A percentile compares a stretch with the other conserved stretches of the same genome.
These are phyloP conservation scores for Ophiostoma montium DNA, from an alignment of 2,329 filamentous ascomycete species.

Conservation along the genomic window DNA sequence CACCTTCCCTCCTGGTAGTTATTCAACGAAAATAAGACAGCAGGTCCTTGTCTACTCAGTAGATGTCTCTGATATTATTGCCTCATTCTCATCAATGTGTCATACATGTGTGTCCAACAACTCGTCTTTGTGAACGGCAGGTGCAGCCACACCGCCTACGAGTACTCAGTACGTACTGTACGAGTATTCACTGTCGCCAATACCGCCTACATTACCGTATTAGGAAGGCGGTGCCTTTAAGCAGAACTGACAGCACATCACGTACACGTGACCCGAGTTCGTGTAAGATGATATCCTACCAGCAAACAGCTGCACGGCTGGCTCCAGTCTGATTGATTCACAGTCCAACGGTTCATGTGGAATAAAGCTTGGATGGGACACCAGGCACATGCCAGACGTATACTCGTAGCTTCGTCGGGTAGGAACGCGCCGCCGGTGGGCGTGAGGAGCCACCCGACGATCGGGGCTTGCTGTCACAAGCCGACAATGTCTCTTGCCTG, in stretches of 20 bases:
- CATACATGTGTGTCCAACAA: neutral
- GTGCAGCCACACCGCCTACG: neutral
- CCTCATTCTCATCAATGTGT: neutral
- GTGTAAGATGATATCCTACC: no score
- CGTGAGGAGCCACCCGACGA: neutral
- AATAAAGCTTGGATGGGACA: no score
- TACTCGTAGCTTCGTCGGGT: no score
- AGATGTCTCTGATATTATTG: neutral
- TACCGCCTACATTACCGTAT: neutral
- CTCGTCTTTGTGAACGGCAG: neutral
- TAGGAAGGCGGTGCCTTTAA: constrained; percentile 5
- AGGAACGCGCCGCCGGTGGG: neutral
- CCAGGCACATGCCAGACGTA: no score
- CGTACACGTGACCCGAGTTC: constrained; percentile 3
- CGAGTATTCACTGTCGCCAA: no score
- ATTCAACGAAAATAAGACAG: neutral
- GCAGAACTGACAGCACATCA: neutral
- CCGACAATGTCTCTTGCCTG: neutral
- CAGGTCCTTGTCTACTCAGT: neutral
- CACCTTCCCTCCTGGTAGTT: constrained; percentile 1
- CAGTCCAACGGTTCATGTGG: no score
- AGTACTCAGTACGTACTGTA: no score
- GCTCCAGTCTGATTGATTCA: no score
- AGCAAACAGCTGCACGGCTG: no score
- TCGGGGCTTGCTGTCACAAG: neutral